These are phyloP conservation scores for Auricularia cornea DNA, from an alignment of 768 basidiomycete genomes.

Conservation along the genomic window DNA sequence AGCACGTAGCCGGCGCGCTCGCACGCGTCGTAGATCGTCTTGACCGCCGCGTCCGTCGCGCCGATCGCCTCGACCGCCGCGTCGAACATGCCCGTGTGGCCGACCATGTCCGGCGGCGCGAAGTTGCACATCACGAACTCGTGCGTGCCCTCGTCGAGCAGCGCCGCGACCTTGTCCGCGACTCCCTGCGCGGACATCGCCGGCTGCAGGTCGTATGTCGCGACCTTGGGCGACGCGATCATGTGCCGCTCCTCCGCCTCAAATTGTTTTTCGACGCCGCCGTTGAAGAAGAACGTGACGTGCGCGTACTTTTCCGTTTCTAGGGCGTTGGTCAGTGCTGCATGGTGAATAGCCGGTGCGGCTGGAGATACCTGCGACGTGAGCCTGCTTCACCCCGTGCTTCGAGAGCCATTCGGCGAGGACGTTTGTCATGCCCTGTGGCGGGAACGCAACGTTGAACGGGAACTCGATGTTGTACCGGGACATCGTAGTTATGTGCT, in stretches of 20 bases:
- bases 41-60: constrained; percentile 85
- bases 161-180: constrained; percentile 86
- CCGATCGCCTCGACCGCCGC: constrained; percentile 84
- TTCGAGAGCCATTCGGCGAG: constrained; percentile 86
- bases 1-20: constrained; percentile 80
- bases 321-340: constrained; percentile 14
- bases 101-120: constrained; percentile 96
- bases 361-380: constrained; percentile 60
- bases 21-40: constrained; percentile 78
- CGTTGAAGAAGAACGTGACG: constrained; percentile 98
- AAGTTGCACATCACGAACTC: constrained; percentile 98
- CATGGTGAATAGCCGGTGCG: not conserved
- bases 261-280: constrained; percentile 91
- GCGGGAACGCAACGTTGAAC: constrained; percentile 88
- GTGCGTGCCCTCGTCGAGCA: constrained; percentile 57
- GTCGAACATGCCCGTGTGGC: constrained; percentile 87
- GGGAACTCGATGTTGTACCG: constrained; percentile 87
- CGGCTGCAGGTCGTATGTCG: constrained; percentile 88
- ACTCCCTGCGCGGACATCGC: constrained; percentile 85
- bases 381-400: constrained; percentile 74
- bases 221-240: constrained; percentile 88
- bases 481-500: constrained; percentile 92
- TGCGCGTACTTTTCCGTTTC: constrained; percentile 99
- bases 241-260: constrained; percentile 72
- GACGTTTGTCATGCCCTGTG: constrained; percentile 88